These are phyloP conservation scores for Fusarium avenaceum DNA, from an alignment of 2,329 filamentous ascomycete genomes.

Conservation along the genomic window DNA sequence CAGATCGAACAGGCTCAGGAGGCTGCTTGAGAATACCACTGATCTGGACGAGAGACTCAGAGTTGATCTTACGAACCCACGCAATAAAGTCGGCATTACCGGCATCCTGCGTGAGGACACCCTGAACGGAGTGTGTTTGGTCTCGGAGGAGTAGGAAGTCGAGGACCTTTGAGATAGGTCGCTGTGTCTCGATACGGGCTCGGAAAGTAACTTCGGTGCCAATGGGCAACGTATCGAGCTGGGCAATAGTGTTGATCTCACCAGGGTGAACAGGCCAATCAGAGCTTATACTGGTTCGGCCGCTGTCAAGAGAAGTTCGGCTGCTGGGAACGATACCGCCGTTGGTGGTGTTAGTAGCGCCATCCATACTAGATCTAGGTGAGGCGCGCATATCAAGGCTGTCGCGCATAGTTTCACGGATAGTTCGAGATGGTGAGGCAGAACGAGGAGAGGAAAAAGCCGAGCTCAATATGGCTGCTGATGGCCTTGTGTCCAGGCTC, in stretches of 20 bases:
- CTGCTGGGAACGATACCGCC: slow-evolving; percentile 37
- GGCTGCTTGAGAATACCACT: slow-evolving; percentile 80
- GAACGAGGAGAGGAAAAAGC: slow-evolving; percentile 28
- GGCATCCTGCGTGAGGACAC: slow-evolving; percentile 70
- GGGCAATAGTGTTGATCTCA: slow-evolving; percentile 56
- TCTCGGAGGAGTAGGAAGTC: slow-evolving; percentile 91
- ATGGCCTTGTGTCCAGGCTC: slow-evolving; percentile 29
- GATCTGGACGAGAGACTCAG: slow-evolving; percentile 83
- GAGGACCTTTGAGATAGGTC: slow-evolving; percentile 83
- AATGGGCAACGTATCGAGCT: slow-evolving; percentile 55
- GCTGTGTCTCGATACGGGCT: slow-evolving; percentile 70
- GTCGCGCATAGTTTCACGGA: slow-evolving; percentile 51
- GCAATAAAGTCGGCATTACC: slow-evolving; percentile 78
- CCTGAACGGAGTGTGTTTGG: slow-evolving; percentile 85
- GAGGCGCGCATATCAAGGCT: slow-evolving; percentile 43
- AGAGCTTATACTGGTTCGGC: slow-evolving; percentile 54
- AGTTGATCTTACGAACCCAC: slow-evolving; percentile 86
- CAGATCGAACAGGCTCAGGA: slow-evolving; percentile 79
- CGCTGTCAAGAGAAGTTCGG: slow-evolving; percentile 54
- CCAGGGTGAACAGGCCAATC: slow-evolving; percentile 58
- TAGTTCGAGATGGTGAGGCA: slow-evolving; percentile 18
- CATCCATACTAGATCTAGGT: slow-evolving; percentile 51
- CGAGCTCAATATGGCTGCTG: slow-evolving; percentile 19
- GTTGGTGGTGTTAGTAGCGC: slow-evolving; percentile 25
- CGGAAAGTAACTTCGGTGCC: slow-evolving; percentile 59